These are phyloP conservation scores for Thelonectria blattea DNA, from an alignment of 2,329 filamentous ascomycete species.

Conservation along the genomic window DNA sequence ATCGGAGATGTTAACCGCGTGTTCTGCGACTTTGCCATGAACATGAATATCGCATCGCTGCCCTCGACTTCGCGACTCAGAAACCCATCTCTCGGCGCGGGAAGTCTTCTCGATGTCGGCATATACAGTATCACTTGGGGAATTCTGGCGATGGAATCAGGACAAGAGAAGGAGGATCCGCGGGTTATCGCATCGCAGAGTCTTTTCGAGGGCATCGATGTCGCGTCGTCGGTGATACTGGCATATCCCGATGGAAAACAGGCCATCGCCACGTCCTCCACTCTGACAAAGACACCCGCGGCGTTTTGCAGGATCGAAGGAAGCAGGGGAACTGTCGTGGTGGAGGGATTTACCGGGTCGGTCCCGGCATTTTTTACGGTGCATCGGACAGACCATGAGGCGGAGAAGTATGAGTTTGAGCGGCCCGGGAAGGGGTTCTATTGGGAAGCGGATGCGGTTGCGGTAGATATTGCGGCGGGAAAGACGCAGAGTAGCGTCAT, in stretches of 20 bases:
- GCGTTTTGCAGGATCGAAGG: constrained; percentile 48
- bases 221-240: constrained; percentile 45
- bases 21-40: constrained; percentile 47
- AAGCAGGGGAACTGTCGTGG: constrained; percentile 44
- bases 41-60: constrained; percentile 42
- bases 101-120: constrained; percentile 49
- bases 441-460: constrained; percentile 54
- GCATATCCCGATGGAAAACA: constrained; percentile 47
- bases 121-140: constrained; percentile 50
- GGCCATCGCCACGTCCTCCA: constrained; percentile 48
- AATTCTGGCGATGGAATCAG: constrained; percentile 41
- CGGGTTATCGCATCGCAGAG: constrained; percentile 47
- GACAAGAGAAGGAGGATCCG: constrained; percentile 35
- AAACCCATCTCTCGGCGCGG: constrained; percentile 48
- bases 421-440: constrained; percentile 47
- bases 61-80: constrained; percentile 41
- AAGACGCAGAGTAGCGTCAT: constrained; percentile 48
- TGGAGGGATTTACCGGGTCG: constrained; percentile 43
- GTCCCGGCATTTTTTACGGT: constrained; percentile 46
- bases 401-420: constrained; percentile 45
- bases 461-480: constrained; percentile 47
- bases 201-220: constrained; percentile 42
- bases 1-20: constrained; percentile 47
- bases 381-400: constrained; percentile 36
- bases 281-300: constrained; percentile 30